These are phyloP conservation scores for Lactarius tabidus DNA, from an alignment of 768 basidiomycete genomes.

Conservation along the genomic window DNA sequence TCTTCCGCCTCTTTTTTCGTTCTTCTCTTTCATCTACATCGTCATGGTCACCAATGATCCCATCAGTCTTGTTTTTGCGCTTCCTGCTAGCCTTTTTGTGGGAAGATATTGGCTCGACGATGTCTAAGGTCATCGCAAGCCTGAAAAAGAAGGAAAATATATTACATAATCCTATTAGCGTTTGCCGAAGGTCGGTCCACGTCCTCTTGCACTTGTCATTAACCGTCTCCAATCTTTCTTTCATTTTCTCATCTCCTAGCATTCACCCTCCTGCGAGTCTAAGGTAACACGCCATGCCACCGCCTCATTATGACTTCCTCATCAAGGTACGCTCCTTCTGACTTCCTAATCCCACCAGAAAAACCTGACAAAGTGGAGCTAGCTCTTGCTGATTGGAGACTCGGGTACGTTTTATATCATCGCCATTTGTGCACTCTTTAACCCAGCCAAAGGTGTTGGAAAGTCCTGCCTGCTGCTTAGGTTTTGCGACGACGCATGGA, in stretches of 20 bases:
- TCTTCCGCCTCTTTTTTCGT: conserved; percentile 2
- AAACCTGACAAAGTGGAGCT: conserved; percentile 24
- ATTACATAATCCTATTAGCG: background rate
- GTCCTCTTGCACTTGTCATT: background rate
- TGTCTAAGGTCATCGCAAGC: conserved; percentile 6
- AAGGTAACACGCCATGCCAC: conserved; percentile 53
- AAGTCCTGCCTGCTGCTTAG: conserved; percentile 94
- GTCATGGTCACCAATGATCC: background rate
- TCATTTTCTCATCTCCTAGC: conserved; percentile 1
- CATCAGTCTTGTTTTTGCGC: background rate
- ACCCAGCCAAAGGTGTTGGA: conserved; percentile 64
- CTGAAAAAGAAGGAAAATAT: background rate
- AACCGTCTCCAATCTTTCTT: background rate
- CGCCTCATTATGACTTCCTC: conserved; percentile 95
- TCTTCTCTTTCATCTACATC: background rate
- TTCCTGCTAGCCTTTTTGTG: conserved; percentile 5
- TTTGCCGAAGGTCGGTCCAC: background rate
- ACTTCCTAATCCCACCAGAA: background rate
- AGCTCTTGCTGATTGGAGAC: conserved; percentile 95
- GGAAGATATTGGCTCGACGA: background rate
- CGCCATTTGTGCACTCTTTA: too few relatives aligned
- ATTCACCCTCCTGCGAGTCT: background rate
- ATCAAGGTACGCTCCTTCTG: conserved; percentile 64
- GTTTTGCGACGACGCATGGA: conserved; percentile 99
- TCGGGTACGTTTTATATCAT: conserved; percentile 54